Evolutionary conservation across 192 early-diverging fungal species (phyloP).

Genomic region (Coemansia sp.): DNA sequence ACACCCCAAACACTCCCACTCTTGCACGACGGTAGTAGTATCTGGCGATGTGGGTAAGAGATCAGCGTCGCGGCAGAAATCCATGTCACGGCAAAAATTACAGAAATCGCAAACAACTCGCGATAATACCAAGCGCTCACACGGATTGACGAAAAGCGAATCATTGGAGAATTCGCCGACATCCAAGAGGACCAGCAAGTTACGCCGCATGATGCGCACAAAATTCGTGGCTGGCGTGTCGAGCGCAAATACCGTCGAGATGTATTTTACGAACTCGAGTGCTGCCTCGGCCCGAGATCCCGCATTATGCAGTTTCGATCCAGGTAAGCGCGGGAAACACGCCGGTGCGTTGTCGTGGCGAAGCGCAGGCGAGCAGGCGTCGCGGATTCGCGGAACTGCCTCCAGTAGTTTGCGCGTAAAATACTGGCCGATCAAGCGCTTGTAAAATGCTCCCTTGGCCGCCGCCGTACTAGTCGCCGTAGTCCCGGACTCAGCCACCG

Average conservation of each 20-base stretch:
- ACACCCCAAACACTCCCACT: constrained; percentile 82
- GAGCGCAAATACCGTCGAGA: constrained; percentile 77
- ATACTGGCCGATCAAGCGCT: constrained; percentile 58
- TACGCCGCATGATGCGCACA: constrained; percentile 82
- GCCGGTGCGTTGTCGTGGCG: constrained; percentile 24
- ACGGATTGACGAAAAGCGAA: constrained; percentile 83
- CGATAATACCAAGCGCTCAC: constrained; percentile 73
- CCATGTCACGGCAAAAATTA: constrained; percentile 83
- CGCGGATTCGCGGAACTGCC: constrained; percentile 64
- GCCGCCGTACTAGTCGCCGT: not conserved
- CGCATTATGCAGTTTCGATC: constrained; percentile 34
- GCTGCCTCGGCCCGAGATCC: constrained; percentile 62
- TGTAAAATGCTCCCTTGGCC: constrained; percentile 44
- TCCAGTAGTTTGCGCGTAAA: constrained; percentile 69
- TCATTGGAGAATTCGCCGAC: constrained; percentile 82
- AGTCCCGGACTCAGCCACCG: not conserved
- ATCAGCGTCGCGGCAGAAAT: constrained; percentile 84
- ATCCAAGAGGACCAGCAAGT: constrained; percentile 71
- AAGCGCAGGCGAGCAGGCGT: constrained; percentile 28
- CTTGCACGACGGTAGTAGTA: not conserved
- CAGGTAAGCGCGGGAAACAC: constrained; percentile 72
- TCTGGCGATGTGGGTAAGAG: constrained; percentile 66
- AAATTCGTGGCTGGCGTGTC: constrained; percentile 73
- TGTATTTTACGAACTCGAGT: constrained; percentile 82
- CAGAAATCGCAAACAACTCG: constrained; percentile 91